These are phyloP conservation scores for Yarrowia osloensis DNA, from an alignment of 805 yeast species.

Conservation along the genomic window DNA sequence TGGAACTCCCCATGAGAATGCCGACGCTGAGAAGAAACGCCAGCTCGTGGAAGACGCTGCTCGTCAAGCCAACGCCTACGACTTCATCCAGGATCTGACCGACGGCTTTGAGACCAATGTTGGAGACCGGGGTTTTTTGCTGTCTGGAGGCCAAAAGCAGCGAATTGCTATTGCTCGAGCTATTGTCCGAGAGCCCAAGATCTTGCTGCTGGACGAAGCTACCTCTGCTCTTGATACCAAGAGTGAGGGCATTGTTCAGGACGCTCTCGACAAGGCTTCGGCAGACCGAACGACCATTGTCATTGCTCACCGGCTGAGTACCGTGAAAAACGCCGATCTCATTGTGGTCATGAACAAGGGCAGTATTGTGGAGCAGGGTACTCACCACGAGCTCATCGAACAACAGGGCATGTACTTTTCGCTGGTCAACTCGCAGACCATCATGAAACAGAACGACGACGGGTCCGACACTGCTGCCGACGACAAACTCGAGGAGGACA, in stretches of 20 bases:
- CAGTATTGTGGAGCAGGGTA: slow-evolving; percentile 52
- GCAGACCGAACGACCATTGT: slow-evolving; percentile 52
- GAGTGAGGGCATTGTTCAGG: slow-evolving; percentile 47
- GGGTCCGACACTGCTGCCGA: neutral
- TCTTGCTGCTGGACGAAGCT: slow-evolving; percentile 61
- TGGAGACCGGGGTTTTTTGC: slow-evolving; percentile 57
- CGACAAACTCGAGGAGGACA: slow-evolving; percentile 4
- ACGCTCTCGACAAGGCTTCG: slow-evolving; percentile 45
- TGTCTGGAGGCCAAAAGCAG: slow-evolving; percentile 70
- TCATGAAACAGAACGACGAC: slow-evolving; percentile 31
- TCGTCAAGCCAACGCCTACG: slow-evolving; percentile 46
- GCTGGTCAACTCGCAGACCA: slow-evolving; percentile 45
- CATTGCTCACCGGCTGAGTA: slow-evolving; percentile 59
- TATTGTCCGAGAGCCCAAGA: slow-evolving; percentile 56
- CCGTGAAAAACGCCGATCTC: slow-evolving; percentile 57
- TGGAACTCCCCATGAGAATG: slow-evolving; percentile 65
- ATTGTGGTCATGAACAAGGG: slow-evolving; percentile 56
- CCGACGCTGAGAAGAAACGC: slow-evolving; percentile 45
- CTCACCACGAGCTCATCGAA: slow-evolving; percentile 44
- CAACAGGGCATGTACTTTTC: slow-evolving; percentile 39
- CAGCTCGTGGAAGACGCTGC: slow-evolving; percentile 45
- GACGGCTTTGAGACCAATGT: slow-evolving; percentile 76
- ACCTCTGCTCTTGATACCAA: slow-evolving; percentile 55
- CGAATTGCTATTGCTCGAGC: slow-evolving; percentile 68
- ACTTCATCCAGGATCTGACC: slow-evolving; percentile 59